Evolutionary conservation across 352 stramenopile genomes (phyloP).

Genomic region (Phytophthora tubulina): DNA sequence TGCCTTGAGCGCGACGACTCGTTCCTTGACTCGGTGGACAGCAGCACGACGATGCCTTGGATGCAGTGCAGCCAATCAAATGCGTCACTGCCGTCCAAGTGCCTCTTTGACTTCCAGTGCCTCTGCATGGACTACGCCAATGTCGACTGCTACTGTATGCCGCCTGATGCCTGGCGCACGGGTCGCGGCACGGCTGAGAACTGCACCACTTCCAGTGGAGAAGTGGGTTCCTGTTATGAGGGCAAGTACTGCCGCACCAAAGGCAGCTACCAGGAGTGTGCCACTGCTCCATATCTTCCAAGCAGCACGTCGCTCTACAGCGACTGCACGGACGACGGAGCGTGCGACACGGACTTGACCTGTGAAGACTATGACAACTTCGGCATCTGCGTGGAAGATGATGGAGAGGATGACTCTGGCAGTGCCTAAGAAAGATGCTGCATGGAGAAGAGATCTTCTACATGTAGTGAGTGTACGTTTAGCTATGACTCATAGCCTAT

Average conservation of each 20-base stretch:
- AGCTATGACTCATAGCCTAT: constrained; percentile 22
- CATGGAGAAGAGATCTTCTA: neutral
- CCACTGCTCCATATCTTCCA: constrained; percentile 51
- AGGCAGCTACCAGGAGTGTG: constrained; percentile 58
- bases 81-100: constrained; percentile 54
- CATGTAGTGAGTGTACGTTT: constrained; percentile 25
- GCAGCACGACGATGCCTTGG: constrained; percentile 51
- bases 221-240: constrained; percentile 45
- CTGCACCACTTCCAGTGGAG: constrained; percentile 51
- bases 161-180: constrained; percentile 57
- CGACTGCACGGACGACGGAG: constrained; percentile 47
- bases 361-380: constrained; percentile 57
- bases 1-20: constrained; percentile 51
- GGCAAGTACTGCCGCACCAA: constrained; percentile 71
- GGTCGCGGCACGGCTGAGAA: constrained; percentile 36
- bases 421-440: constrained; percentile 10
- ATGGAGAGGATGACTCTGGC: constrained; percentile 9
- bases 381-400: constrained; percentile 46
- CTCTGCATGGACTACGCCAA: constrained; percentile 54
- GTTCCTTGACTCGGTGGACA: constrained; percentile 57
- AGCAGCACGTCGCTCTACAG: constrained; percentile 51
- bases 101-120: constrained; percentile 60
- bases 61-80: constrained; percentile 44
- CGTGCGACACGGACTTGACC: constrained; percentile 45
- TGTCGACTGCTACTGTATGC: constrained; percentile 58